These are phyloP conservation scores for Ustilago trichophora DNA, from an alignment of 1,284 basidiomycete species.

Conservation along the genomic window DNA sequence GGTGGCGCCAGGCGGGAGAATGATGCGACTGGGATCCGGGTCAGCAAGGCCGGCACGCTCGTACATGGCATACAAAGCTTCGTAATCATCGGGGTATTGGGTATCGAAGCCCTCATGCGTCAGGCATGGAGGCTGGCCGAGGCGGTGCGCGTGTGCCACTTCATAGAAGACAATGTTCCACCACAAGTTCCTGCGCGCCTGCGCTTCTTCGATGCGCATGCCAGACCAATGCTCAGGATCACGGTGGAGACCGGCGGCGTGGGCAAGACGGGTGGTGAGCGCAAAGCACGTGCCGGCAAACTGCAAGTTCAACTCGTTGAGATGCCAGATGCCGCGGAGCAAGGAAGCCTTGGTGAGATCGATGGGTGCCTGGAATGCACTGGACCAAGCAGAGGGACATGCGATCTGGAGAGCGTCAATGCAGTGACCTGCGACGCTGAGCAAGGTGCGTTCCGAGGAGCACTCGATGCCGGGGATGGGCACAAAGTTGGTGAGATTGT, in stretches of 20 bases:
- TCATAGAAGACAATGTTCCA: conserved; percentile 52
- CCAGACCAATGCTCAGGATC: conserved; percentile 55
- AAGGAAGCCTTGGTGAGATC: conserved; percentile 56
- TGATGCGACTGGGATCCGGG: conserved; percentile 38
- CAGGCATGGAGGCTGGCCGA: conserved; percentile 50
- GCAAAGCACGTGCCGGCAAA: conserved; percentile 57
- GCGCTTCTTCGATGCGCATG: conserved; percentile 56
- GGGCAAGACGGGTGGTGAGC: conserved; percentile 49
- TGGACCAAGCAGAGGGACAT: conserved; percentile 55
- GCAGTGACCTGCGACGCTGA: conserved; percentile 54
- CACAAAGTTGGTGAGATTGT: conserved; percentile 27
- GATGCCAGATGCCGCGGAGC: conserved; percentile 57
- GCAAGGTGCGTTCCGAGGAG: conserved; percentile 50
- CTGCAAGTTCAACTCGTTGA: conserved; percentile 55
- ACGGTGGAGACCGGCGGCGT: conserved; percentile 56
- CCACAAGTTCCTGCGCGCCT: conserved; percentile 54
- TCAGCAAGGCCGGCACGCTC: conserved; percentile 43
- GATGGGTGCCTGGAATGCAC: conserved; percentile 56
- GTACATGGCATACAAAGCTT: conserved; percentile 42
- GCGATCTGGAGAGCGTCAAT: conserved; percentile 56
- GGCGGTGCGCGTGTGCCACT: conserved; percentile 44
- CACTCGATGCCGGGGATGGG: conserved; percentile 37
- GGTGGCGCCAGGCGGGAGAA: conserved; percentile 43
- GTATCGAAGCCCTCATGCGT: conserved; percentile 53
- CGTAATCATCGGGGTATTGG: conserved; percentile 53